These are phyloP conservation scores for Suillus discolor DNA, from an alignment of 768 basidiomycete genomes.

Conservation along the genomic window DNA sequence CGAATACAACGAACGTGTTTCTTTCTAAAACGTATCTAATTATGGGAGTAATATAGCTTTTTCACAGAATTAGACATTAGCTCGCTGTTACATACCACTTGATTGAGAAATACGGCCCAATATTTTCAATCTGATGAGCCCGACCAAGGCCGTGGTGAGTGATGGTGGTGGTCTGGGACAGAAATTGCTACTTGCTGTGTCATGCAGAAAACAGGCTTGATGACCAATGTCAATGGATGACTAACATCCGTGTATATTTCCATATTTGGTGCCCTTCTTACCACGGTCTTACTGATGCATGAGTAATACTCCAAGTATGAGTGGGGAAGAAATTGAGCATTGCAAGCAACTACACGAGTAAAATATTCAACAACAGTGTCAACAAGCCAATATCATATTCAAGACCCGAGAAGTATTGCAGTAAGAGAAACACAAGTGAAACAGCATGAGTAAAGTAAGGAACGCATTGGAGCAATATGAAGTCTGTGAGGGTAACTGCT, in stretches of 20 bases:
- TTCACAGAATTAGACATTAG: constrained; percentile 13
- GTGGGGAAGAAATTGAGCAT: not conserved
- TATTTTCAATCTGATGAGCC: constrained; percentile 7
- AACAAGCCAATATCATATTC: constrained; percentile 12
- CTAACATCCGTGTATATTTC: not conserved
- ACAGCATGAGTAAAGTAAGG: constrained; percentile 25
- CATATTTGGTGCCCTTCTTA: not conserved
- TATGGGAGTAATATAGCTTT: constrained; percentile 13
- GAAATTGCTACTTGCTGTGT: constrained; percentile 11
- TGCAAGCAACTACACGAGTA: constrained; percentile 15
- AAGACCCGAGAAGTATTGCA: constrained; percentile 17
- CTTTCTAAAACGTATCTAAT: constrained; percentile 20
- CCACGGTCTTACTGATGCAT: not conserved
- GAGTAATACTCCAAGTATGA: not conserved
- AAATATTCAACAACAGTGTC: constrained; percentile 3
- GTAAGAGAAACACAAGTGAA: constrained; percentile 19
- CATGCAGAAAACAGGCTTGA: constrained; percentile 20
- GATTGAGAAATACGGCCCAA: constrained; percentile 12
- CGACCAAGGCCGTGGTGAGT: constrained; percentile 19
- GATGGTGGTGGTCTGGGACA: constrained; percentile 26
- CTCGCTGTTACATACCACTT: constrained; percentile 18
- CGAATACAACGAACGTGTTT: constrained; percentile 28
- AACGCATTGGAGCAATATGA: constrained; percentile 13
- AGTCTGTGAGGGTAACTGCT: constrained; percentile 32
- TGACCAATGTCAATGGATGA: constrained; percentile 23